phyloP scores from a whole-genome alignment of 1,284 basidiomycete species.

The Ganoderma lingzhi region DNA sequence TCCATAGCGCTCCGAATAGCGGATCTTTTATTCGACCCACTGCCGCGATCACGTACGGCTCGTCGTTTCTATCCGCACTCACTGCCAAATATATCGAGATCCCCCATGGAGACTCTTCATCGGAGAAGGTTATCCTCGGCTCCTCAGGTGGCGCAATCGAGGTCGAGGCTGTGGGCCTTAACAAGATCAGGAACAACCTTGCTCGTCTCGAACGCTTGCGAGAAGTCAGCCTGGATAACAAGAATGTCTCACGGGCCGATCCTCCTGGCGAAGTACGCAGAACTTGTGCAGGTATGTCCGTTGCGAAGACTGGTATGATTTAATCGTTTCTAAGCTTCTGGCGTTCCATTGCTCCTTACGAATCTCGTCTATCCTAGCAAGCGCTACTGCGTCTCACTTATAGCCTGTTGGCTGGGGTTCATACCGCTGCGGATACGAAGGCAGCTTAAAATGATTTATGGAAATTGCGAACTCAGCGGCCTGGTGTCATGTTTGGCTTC shows the following conservation, averaged over 20 bases:
- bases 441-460: background rate
- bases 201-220: constrained; percentile 72
- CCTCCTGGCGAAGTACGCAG: constrained; percentile 59
- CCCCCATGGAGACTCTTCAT: constrained; percentile 56
- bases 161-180: constrained; percentile 87
- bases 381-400: background rate
- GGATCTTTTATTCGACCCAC: constrained; percentile 82
- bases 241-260: constrained; percentile 66
- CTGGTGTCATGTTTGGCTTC: background rate
- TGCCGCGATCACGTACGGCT: constrained; percentile 65
- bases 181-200: constrained; percentile 79
- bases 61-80: constrained; percentile 81
- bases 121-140: constrained; percentile 78
- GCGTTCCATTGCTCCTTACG: background rate
- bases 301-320: background rate
- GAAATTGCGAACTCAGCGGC: background rate
- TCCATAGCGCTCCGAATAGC: constrained; percentile 47
- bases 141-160: constrained; percentile 84
- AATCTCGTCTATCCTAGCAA: background rate
- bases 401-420: constrained; percentile 1
- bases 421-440: background rate
- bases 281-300: constrained; percentile 73
- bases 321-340: background rate
- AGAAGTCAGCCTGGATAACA: constrained; percentile 82
- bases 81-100: constrained; percentile 78